Base-by-base conservation (phyloP, 2,329 filamentous ascomycete genomes). In the Scedosporium minutisporum region DNA sequence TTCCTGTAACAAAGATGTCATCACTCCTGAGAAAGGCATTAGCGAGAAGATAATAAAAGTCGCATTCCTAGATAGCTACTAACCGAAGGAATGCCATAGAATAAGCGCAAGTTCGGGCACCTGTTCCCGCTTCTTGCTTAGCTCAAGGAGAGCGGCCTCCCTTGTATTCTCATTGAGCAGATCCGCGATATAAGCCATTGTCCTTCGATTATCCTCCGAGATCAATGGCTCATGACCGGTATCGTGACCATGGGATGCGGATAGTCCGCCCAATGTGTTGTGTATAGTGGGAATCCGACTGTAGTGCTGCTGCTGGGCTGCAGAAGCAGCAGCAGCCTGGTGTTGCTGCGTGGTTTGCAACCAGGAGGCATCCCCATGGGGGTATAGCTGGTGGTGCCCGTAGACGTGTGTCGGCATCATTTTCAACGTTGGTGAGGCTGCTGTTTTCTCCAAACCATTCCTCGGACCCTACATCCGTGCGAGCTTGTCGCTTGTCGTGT, bases 81-180 rank as follows among this genome's bases (percentile, higher is more conserved):
- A 84, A 96, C 93, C 95, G 71, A 97, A 97, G 3, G 93, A 97
- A 76, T 99, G 95, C 95, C 95, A 99, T 65, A 99, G 81, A 65
- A 99, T 96, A 69, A 99, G 80, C 57, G 95, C 95, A 64, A 99
- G 81, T 78, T 99, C 95, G 0, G 95, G 93, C 16, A 99, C 95
- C 76, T 97, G 95, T 77, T 99, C 95, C 63, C 95, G 83, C 83
- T 99, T 99, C 82, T 99, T 99, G 78, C 93, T 97, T 60, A 99
- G 82, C 76, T 99, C 95, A 71, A 99, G 82, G 62, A 99, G 82
- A 59, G 95, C 95, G 4, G 91, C 88, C 78, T 97, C 95, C 66
- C 95, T 85, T 29, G 92, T 93, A 69, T 83, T 87, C 67, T 93
- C 90, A 73, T 92, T 93, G 72, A 97, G 83, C 63, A 97, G 82